Percentiles rank a stretch among this genome's conserved stretches.
Conservation (phyloP, 192 early-diverging fungal genomes). For the Ambispora gerdemannii region DNA sequence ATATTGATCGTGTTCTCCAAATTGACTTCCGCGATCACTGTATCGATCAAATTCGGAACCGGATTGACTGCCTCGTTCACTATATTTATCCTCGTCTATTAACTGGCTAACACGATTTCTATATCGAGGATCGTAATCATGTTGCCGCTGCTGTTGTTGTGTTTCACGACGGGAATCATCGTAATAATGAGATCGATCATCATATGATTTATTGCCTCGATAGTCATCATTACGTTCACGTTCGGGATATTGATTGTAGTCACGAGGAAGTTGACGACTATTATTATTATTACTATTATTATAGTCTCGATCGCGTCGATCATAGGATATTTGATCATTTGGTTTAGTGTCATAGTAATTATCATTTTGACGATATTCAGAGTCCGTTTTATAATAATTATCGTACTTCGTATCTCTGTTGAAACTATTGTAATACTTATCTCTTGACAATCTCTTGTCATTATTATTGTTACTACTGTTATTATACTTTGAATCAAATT, state of each 20-base stretch:
- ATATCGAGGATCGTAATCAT: neutral
- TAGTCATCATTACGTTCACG: slow-evolving; percentile 4
- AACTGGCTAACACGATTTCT: neutral
- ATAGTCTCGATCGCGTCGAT: slow-evolving; percentile 11
- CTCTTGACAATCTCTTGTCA: no score
- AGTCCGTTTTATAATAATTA: neutral
- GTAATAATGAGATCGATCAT: neutral
- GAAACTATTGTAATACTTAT: neutral
- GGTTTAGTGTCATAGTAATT: neutral
- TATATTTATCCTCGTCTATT: neutral
- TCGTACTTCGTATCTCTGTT: neutral
- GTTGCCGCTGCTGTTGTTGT: neutral
- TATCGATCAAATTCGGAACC: neutral
- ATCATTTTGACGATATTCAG: neutral
- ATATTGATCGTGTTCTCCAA: neutral
- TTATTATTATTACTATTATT: neutral
- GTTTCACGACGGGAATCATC: slow-evolving; percentile 4
- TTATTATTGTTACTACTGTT: neutral
- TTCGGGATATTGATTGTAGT: neutral
- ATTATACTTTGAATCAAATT: neutral
- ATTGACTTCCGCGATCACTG: slow-evolving; percentile 2
- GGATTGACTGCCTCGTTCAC: neutral
- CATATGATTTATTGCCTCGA: neutral
- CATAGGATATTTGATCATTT: neutral
- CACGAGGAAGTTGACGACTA: neutral